Conservation (phyloP, 371 early-diverging fungal genomes). For the Lichtheimia ramosa region DNA sequence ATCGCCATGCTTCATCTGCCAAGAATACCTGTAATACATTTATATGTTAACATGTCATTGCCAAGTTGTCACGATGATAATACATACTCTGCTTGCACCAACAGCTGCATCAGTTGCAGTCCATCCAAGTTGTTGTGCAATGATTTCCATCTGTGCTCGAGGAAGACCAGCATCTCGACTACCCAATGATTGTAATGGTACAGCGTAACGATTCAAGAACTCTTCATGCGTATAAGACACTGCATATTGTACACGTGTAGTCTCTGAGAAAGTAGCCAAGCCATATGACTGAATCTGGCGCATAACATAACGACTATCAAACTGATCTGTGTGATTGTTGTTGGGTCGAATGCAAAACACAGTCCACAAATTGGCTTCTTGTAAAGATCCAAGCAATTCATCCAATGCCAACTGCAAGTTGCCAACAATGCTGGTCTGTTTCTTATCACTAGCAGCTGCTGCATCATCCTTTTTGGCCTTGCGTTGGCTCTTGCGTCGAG, state of each 20-base stretch:
- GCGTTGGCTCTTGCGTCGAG: slow-evolving; percentile 31
- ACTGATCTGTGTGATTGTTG: slow-evolving; percentile 48
- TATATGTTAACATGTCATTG: not conserved
- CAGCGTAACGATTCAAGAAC: slow-evolving; percentile 71
- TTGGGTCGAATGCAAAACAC: slow-evolving; percentile 80
- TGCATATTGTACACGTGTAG: slow-evolving; percentile 53
- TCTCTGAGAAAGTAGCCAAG: slow-evolving; percentile 49
- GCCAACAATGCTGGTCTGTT: slow-evolving; percentile 10
- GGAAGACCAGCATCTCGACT: slow-evolving; percentile 42
- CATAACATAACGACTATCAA: slow-evolving; percentile 60
- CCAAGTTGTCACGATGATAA: not conserved
- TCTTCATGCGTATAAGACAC: slow-evolving; percentile 61
- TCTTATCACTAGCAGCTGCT: slow-evolving; percentile 2
- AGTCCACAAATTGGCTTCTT: slow-evolving; percentile 85
- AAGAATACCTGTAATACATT: slow-evolving; percentile 61
- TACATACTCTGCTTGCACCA: slow-evolving; percentile 58
- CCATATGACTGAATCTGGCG: slow-evolving; percentile 59
- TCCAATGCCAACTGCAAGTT: slow-evolving; percentile 68
- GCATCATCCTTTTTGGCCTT: slow-evolving; percentile 14
- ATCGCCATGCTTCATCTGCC: slow-evolving; percentile 70
- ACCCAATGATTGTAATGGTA: slow-evolving; percentile 41
- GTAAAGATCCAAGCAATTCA: slow-evolving; percentile 77
- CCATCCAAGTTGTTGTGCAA: slow-evolving; percentile 69
- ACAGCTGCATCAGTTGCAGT: slow-evolving; percentile 61
- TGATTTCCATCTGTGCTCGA: slow-evolving; percentile 58